Evolutionary conservation across 1,284 basidiomycete species (phyloP), one percentile per base, ranked within the genome.

Genomic region (Fomes fomentarius): DNA sequence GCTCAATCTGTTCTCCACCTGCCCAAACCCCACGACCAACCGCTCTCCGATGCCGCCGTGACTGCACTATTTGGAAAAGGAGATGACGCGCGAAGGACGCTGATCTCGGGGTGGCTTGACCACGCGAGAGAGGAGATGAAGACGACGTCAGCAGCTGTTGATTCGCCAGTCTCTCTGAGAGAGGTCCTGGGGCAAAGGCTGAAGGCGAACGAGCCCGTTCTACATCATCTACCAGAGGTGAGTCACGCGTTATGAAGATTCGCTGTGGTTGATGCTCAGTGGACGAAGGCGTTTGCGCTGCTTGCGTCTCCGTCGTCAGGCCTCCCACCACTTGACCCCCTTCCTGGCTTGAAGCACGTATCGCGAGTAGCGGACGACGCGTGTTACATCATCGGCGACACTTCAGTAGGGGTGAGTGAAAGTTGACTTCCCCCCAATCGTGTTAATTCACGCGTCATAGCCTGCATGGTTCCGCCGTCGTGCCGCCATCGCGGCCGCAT

Each of bases 41-140:
- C 88, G 4, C 79, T 93, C 11, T 79, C 84, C 0, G 87, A 92
- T 50, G 71, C 76, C 0, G 84, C 87, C 0, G 79, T 93, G n/a
- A 81, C 84, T 4, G 76, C 86, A 4, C 74, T 93, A 2, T 93
- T 92, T 70, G 90, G 90, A 3, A 58, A 66, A n/a, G 89, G 86
- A 19, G 80, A 88, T 47, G 71, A 79, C 34, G 87, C 90, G 0
- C 73, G 83, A 14, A 76, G 79, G 47, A 79, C 79, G 3, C 74
- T 93, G n/a, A 76, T 91, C 37, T 68, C 76, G 7, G 86, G 83
- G 1, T 93, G 91, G 90, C 64, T 92, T 33, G 78, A 83, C 12
- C 81, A 85, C 56, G 87, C 87, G 1, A 66, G 82, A n/a, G 61
- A 63, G 15, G 69, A 76, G 24, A 89, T 91, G 82, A 68, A 63